Evolutionary conservation across 768 basidiomycete genomes (phyloP).

Genomic region (Trametes gibbosa): DNA sequence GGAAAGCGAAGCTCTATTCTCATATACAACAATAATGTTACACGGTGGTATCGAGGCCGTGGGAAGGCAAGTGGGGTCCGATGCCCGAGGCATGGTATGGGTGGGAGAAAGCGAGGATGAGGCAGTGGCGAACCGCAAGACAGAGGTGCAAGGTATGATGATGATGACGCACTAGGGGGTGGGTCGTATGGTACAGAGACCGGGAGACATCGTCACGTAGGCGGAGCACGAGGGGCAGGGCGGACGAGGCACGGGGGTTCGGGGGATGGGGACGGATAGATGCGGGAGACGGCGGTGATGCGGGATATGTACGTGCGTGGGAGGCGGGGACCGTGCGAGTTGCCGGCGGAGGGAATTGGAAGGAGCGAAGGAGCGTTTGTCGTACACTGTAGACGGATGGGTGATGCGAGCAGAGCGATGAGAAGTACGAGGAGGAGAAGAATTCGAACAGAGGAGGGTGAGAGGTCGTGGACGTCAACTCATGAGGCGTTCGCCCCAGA

Average conservation of each 20-base stretch:
- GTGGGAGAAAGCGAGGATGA: background rate
- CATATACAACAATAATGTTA: constrained; percentile 16
- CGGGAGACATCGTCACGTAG: background rate
- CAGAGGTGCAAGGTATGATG: too few species aligned
- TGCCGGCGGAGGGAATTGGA: background rate
- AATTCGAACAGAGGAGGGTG: background rate
- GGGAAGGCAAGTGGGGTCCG: background rate
- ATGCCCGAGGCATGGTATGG: background rate
- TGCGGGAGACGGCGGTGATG: background rate
- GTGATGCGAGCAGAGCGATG: background rate
- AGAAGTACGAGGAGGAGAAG: background rate
- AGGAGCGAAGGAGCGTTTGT: background rate
- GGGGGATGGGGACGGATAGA: background rate
- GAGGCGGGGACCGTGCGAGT: background rate
- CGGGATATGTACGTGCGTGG: constrained; percentile 12
- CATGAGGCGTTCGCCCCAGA: constrained; percentile 80
- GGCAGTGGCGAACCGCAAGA: background rate
- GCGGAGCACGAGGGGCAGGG: background rate
- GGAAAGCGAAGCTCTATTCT: constrained; percentile 1
- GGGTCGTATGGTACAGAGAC: background rate
- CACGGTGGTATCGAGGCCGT: constrained; percentile 8
- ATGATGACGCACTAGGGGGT: background rate
- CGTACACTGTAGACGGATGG: background rate
- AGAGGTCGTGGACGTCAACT: constrained; percentile 39
- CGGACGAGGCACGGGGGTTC: background rate